A percentile compares a stretch with the other conserved stretches of the same genome.
phyloP scores from a whole-genome alignment of 2,329 filamentous ascomycete genomes.

The Verticillium tricorpus region DNA sequence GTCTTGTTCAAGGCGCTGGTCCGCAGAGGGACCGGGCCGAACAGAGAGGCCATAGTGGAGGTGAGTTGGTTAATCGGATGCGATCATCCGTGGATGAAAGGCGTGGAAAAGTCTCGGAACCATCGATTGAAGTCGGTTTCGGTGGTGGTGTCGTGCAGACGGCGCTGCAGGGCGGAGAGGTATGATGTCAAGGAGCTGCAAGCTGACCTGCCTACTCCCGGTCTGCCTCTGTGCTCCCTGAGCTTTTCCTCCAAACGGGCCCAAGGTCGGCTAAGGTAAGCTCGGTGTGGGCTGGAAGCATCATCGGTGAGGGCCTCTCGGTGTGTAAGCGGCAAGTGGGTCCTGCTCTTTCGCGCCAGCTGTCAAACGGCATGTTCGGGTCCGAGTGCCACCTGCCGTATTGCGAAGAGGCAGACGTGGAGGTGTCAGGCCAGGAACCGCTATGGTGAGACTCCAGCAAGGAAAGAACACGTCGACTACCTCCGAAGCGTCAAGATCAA shows the following conservation, averaged over 20 bases:
- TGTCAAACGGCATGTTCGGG: neutral
- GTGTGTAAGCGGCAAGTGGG: neutral
- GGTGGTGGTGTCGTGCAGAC: neutral
- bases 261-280: neutral
- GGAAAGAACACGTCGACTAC: neutral
- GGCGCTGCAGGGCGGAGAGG: neutral
- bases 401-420: neutral
- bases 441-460: neutral
- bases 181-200: neutral
- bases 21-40: slow-evolving; percentile 28
- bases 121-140: neutral
- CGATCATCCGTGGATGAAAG: neutral
- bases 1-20: slow-evolving; percentile 22
- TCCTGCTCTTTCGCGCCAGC: neutral
- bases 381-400: neutral
- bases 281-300: neutral
- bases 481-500: neutral
- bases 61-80: neutral
- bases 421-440: neutral
- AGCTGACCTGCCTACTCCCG: neutral
- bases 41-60: slow-evolving; percentile 26
- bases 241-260: neutral
- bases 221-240: neutral
- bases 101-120: neutral
- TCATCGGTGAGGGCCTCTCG: neutral